These are phyloP conservation scores for Leccinum subtestaceum DNA, from an alignment of 768 basidiomycete species.

Conservation along the genomic window DNA sequence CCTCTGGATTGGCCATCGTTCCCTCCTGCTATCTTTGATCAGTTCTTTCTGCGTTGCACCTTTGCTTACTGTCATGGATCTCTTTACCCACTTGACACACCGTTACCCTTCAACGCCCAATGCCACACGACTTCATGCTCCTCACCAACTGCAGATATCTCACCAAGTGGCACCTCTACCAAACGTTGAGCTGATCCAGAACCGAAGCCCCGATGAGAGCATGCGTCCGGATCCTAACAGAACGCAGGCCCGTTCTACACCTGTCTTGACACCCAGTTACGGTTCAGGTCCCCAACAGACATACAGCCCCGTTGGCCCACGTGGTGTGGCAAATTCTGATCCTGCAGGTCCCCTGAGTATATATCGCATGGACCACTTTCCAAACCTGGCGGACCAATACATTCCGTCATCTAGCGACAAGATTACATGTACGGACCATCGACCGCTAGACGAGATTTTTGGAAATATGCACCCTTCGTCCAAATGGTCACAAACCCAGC, in stretches of 20 bases:
- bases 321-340: not conserved
- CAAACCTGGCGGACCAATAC: conserved; percentile 20
- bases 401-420: conserved; percentile 29
- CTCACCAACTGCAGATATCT: conserved; percentile 2
- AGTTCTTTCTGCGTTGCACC: not conserved
- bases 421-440: conserved; percentile 27
- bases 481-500: not conserved
- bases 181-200: not conserved
- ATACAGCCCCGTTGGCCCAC: not conserved
- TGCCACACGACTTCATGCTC: not conserved
- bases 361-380: not conserved
- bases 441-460: conserved; percentile 29
- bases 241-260: not conserved
- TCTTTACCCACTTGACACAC: conserved; percentile 14
- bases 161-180: not conserved
- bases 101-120: conserved; percentile 11
- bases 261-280: not conserved
- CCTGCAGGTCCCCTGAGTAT: not conserved
- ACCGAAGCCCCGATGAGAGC: not conserved
- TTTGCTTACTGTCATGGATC: conserved; percentile 13
- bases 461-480: conserved; percentile 3
- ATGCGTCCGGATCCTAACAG: not conserved
- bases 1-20: conserved; percentile 5
- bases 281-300: not conserved
- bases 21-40: not conserved